Percentiles rank a stretch among this genome's conserved stretches.
phyloP scores from a whole-genome alignment of 176 grass and related monocot species.

The Triticum aestivum region DNA sequence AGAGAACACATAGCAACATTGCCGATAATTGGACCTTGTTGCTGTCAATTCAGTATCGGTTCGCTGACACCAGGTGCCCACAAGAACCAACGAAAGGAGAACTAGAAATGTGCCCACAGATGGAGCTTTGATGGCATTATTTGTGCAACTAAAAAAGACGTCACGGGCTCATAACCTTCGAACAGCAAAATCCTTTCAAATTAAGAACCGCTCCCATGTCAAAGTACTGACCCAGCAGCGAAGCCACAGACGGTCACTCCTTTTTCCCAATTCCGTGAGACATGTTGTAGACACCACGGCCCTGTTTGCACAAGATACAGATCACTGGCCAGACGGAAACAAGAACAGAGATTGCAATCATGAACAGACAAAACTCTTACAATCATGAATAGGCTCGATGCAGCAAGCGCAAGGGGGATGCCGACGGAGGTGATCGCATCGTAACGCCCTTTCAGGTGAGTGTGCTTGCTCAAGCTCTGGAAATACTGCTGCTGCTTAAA shows the following conservation, averaged over 20 bases:
- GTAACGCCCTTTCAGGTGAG: conserved; percentile 57
- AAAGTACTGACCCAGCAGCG: not conserved
- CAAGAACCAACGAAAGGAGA: not conserved
- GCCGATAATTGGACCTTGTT: not conserved
- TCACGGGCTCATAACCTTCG: not conserved
- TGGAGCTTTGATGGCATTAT: conserved; percentile 22
- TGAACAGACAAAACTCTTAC: too few species aligned
- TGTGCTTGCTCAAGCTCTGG: conserved; percentile 58
- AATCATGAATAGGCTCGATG: conserved; percentile 4
- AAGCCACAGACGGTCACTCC: conserved; percentile 17
- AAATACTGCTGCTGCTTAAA: conserved; percentile 53
- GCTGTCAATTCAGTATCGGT: not conserved
- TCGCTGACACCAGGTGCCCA: conserved; percentile 3
- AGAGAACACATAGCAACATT: not conserved
- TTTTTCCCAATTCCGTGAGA: conserved; percentile 59
- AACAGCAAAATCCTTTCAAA: not conserved
- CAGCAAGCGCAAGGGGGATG: conserved; percentile 58
- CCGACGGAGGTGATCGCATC: conserved; percentile 57
- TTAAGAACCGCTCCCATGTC: not conserved
- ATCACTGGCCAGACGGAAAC: not conserved
- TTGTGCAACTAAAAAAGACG: conserved; percentile 8
- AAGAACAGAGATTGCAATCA: too few species aligned
- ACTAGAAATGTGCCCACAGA: not conserved
- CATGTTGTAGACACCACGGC: conserved; percentile 58
- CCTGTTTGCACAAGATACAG: conserved; percentile 24